Percentiles rank a stretch among this genome's conserved stretches.
phyloP scores from a whole-genome alignment of 768 basidiomycete genomes.

The Termitomyces eurrhizus region DNA sequence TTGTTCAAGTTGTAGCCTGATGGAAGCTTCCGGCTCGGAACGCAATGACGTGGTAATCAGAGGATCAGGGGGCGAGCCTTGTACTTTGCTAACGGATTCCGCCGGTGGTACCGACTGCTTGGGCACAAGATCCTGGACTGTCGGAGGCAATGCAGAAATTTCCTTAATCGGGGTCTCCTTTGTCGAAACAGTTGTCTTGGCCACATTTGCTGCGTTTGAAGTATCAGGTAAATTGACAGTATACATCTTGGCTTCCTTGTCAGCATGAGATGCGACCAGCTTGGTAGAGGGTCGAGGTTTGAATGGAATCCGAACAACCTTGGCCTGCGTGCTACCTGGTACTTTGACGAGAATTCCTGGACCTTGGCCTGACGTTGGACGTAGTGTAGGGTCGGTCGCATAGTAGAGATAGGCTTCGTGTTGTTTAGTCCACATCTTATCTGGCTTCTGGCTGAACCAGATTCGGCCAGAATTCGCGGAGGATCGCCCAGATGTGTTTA shows the following conservation, averaged over 20 bases:
- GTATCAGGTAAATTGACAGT: slow-evolving; percentile 54
- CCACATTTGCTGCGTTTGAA: slow-evolving; percentile 22
- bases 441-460: slow-evolving; percentile 76
- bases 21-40: slow-evolving; percentile 26
- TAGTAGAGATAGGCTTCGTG: slow-evolving; percentile 71
- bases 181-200: slow-evolving; percentile 16
- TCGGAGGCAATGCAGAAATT: slow-evolving; percentile 45
- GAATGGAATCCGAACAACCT: slow-evolving; percentile 38
- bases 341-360: slow-evolving; percentile 60
- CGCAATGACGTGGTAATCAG: slow-evolving; percentile 16
- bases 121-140: slow-evolving; percentile 28
- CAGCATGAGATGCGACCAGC: slow-evolving; percentile 17
- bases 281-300: slow-evolving; percentile 17
- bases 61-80: slow-evolving; percentile 17
- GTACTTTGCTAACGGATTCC: slow-evolving; percentile 6
- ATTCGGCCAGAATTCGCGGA: slow-evolving; percentile 40
- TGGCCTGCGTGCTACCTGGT: slow-evolving; percentile 42
- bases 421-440: slow-evolving; percentile 81
- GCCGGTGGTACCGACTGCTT: slow-evolving; percentile 14
- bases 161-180: slow-evolving; percentile 41
- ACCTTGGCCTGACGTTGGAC: slow-evolving; percentile 54
- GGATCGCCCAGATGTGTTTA: slow-evolving; percentile 26
- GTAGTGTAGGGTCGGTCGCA: slow-evolving; percentile 44
- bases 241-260: slow-evolving; percentile 38
- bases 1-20: slow-evolving; percentile 38